Percentiles rank a stretch among this genome's conserved stretches.
Conservation (phyloP, 768 basidiomycete species). For the Suillus subaureus region DNA sequence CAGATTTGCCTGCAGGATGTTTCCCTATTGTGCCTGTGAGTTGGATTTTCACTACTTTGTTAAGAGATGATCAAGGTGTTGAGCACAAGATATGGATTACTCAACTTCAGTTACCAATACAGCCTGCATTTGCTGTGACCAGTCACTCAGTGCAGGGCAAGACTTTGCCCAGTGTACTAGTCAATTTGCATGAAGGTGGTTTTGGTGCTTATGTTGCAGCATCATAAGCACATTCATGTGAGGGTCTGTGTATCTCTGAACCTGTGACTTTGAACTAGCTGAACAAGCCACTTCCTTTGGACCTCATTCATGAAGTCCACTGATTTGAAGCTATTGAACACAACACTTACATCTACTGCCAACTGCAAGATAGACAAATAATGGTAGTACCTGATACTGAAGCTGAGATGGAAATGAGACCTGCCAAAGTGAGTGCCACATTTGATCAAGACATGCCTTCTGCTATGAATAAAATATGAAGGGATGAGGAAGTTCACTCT, state of each 20-base stretch:
- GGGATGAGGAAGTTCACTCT: no score
- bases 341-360: constrained; percentile 9
- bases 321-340: constrained; percentile 12
- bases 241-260: constrained; percentile 25
- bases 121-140: constrained; percentile 34
- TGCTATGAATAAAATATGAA: no score
- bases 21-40: constrained; percentile 22
- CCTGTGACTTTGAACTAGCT: constrained; percentile 22
- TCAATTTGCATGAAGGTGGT: constrained; percentile 20
- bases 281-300: constrained; percentile 20
- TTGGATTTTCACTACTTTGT: constrained; percentile 8
- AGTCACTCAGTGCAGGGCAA: constrained; percentile 36
- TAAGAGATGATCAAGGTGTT: neutral
- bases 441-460: no score
- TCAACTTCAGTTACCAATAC: constrained; percentile 24
- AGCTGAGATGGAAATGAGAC: neutral
- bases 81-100: neutral
- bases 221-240: constrained; percentile 31
- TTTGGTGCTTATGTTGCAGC: constrained; percentile 17
- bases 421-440: no score
- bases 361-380: neutral
- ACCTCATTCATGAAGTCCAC: constrained; percentile 2
- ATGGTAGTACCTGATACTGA: constrained; percentile 6
- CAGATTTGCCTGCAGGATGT: constrained; percentile 15
- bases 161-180: constrained; percentile 23